Conservation (phyloP, 352 stramenopile species). For the Pythium folliculosum region DNA sequence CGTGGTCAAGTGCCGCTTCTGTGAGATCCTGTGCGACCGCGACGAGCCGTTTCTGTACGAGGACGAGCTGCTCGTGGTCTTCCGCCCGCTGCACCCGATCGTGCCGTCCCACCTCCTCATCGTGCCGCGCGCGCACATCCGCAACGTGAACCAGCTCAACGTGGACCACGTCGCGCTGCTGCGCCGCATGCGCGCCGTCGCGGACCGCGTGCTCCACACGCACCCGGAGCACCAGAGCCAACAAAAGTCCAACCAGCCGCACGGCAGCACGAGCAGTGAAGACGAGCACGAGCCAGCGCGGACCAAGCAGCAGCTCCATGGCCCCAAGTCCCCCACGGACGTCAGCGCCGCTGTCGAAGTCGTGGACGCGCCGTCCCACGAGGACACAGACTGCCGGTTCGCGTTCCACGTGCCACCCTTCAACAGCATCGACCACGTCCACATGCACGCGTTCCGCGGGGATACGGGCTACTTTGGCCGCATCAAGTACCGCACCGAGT, state of each 20-base stretch:
- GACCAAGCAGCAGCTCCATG: background rate
- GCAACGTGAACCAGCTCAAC: conserved; percentile 74
- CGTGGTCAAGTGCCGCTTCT: conserved; percentile 76
- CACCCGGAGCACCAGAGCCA: background rate
- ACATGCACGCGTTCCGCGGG: conserved; percentile 35
- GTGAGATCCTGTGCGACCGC: conserved; percentile 64
- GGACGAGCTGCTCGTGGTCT: conserved; percentile 76
- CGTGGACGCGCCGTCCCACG: background rate
- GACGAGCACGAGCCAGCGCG: background rate
- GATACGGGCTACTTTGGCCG: conserved; percentile 52
- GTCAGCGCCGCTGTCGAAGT: background rate
- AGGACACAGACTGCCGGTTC: conserved; percentile 22
- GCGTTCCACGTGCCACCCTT: conserved; percentile 59
- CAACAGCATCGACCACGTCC: conserved; percentile 36
- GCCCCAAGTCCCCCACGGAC: conserved; percentile 8
- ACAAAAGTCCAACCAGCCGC: background rate
- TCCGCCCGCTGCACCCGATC: conserved; percentile 72
- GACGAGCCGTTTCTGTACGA: conserved; percentile 77
- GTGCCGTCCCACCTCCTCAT: conserved; percentile 77
- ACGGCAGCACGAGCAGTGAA: background rate
- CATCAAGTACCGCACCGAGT: conserved; percentile 82
- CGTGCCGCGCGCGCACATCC: conserved; percentile 75
- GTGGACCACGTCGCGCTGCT: conserved; percentile 52
- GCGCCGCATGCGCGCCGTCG: conserved; percentile 63
- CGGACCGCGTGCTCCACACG: conserved; percentile 43